Base-by-base conservation (phyloP, 176 grass and related monocot genomes). In the Aegilops tauschii region DNA sequence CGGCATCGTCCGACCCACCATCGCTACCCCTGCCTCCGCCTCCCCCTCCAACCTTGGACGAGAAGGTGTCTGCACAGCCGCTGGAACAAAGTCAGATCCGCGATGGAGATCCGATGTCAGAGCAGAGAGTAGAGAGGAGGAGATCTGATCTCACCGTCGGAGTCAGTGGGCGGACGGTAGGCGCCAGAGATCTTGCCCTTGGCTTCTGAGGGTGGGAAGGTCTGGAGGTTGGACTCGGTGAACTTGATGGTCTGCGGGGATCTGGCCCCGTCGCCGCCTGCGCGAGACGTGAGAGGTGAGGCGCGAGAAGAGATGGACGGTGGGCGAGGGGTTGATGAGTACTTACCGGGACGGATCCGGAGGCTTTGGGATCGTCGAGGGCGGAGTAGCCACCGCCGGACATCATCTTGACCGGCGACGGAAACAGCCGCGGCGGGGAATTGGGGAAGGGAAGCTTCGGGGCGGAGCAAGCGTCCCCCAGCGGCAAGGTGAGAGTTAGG, bases 101-200 rank as follows among this genome's bases (percentile, higher is more conserved):
- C 44, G 69, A 65, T 61, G 17, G 62, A 88, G 85, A 79, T 36
- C 1, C 52, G 27, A 86, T 21, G 62, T 27, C 12, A 52, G 58
- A 73, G 50, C 20, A 68, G 50, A 34, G 42, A 77, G 61, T 17
- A 21, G 25, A 66, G 5, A 35, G 58, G 65, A 28, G 18, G 65
- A 44, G 69, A 78, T 82, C 59, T 69, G 92, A 89, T 91, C 80
- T 91, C 67, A 99, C 97, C 97, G 34, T 99, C 97, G 10, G 94
- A 92, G 88, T 99, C 97, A 49, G 88, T 89, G 84, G 97, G 97
- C 70, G 94, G 94, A 47, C 94, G 97, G 92, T 94, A 97, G 76
- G 89, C 90, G 77, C 87, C 88, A 66, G 92, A 88, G 87, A 99
- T 95, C 90, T 99, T 99, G 76, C 97, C 92, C 92, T 90, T 84